Evolutionary conservation across 2,329 filamentous ascomycete species (phyloP).

Genomic region (Fusarium staphyleae): DNA sequence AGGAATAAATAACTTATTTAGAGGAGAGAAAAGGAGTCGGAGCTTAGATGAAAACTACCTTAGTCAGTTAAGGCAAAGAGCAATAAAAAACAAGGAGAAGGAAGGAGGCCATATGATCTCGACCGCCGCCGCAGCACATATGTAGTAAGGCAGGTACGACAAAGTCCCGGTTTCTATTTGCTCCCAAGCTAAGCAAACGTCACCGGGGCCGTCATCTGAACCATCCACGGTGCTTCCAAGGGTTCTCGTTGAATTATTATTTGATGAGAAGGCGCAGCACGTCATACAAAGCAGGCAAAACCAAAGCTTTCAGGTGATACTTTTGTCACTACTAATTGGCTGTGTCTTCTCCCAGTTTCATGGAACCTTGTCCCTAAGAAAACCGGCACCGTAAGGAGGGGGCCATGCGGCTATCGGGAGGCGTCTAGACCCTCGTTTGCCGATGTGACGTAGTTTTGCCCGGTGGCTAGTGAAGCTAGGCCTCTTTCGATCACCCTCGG

Average conservation of each 20-base stretch:
- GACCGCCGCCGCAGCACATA: not conserved
- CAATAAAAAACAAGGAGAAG: conserved; percentile 7
- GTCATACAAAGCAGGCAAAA: conserved; percentile 11
- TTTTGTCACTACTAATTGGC: conserved; percentile 5
- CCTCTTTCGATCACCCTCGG: conserved; percentile 22
- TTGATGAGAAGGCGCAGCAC: not conserved
- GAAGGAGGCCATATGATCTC: conserved; percentile 30
- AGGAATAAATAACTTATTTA: not conserved
- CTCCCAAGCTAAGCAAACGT: conserved; percentile 13
- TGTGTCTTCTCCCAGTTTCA: not conserved
- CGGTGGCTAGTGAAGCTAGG: conserved; percentile 27
- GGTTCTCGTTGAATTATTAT: conserved; percentile 1
- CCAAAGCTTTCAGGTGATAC: not conserved
- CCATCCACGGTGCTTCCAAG: conserved; percentile 1
- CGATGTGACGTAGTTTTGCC: conserved; percentile 38
- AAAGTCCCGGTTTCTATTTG: conserved; percentile 3
- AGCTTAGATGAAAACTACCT: conserved; percentile 1
- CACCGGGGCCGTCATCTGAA: conserved; percentile 18
- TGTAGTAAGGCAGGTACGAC: conserved; percentile 2
- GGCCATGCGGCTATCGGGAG: conserved; percentile 13
- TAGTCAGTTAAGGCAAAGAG: too few species aligned
- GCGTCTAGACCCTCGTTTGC: conserved; percentile 21
- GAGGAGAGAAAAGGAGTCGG: conserved; percentile 6
- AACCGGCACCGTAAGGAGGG: conserved; percentile 24
- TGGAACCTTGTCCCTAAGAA: conserved; percentile 7